phyloP scores from a whole-genome alignment of 257 asterid genomes.

The Hygrophila difformis region DNA sequence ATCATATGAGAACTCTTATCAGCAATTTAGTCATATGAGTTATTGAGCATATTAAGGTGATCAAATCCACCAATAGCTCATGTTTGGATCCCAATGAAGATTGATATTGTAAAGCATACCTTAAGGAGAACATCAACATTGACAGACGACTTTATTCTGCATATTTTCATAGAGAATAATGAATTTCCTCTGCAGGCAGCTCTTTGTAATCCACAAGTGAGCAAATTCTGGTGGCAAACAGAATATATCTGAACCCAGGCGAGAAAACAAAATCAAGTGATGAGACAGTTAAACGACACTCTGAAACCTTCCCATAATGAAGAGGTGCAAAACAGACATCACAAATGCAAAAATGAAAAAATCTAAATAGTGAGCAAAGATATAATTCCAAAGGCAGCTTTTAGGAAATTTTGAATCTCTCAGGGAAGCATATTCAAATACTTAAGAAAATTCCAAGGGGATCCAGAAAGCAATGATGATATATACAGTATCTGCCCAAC shows the following conservation, averaged over 20 bases:
- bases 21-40: conserved; percentile 7
- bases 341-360: not conserved
- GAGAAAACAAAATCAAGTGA: not conserved
- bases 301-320: conserved; percentile 13
- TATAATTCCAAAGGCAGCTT: conserved; percentile 1
- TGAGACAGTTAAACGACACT: not conserved
- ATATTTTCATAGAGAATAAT: conserved; percentile 1
- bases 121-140: conserved; percentile 11
- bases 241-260: conserved; percentile 7
- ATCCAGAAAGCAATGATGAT: not conserved
- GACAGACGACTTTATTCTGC: not conserved
- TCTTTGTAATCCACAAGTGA: conserved; percentile 8
- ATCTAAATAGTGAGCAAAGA: not conserved
- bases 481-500: conserved; percentile 1
- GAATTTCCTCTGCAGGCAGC: conserved; percentile 10
- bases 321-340: conserved; percentile 2
- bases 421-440: conserved; percentile 6
- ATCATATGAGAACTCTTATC: not conserved
- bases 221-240: conserved; percentile 1
- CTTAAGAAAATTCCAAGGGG: conserved; percentile 9
- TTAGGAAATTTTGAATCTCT: not conserved
- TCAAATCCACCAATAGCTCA: not conserved
- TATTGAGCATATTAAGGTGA: not conserved
- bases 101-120: conserved; percentile 10
- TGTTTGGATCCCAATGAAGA: not conserved